Conservation (phyloP, 768 basidiomycete genomes). For the button mushroom (Agaricus bisporus) region DNA sequence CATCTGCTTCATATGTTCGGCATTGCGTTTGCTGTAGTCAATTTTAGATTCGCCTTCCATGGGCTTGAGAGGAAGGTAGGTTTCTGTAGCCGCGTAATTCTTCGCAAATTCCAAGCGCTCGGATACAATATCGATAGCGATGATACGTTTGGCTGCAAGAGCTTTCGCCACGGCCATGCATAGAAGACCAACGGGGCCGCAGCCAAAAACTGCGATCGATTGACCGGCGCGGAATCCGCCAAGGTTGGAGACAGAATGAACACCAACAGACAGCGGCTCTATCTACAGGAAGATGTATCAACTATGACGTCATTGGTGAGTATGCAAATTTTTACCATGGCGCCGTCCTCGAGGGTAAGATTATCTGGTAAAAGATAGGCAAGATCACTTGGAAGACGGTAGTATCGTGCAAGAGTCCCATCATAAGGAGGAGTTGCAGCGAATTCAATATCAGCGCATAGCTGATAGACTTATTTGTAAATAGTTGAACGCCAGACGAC, state of each 20-base stretch:
- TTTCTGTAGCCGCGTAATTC: conserved; percentile 75
- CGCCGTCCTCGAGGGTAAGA: conserved; percentile 88
- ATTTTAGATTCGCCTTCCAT: conserved; percentile 59
- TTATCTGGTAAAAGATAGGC: conserved; percentile 79
- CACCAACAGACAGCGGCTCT: conserved; percentile 89
- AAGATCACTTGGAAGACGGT: conserved; percentile 80
- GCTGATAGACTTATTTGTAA: conserved; percentile 30
- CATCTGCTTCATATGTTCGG: conserved; percentile 53
- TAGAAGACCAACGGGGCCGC: conserved; percentile 81
- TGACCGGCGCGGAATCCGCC: conserved; percentile 69
- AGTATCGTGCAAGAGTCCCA: conserved; percentile 85
- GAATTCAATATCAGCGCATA: conserved; percentile 82
- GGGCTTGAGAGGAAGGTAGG: conserved; percentile 56
- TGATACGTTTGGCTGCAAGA: conserved; percentile 75
- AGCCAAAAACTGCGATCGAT: conserved; percentile 81
- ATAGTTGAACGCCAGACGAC: conserved; percentile 20
- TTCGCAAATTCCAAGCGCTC: conserved; percentile 83
- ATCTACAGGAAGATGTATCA: conserved; percentile 43
- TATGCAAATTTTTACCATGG: conserved; percentile 55
- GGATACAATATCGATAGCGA: conserved; percentile 78
- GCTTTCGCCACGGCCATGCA: conserved; percentile 97
- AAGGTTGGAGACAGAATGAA: conserved; percentile 80
- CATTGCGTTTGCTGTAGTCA: conserved; percentile 70
- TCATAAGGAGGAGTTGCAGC: conserved; percentile 93
- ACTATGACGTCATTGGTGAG: not conserved